A percentile compares a stretch with the other conserved stretches of the same genome.
Conservation (phyloP, 202 grass and related monocot species). For the Hordeum pubiflorum region DNA sequence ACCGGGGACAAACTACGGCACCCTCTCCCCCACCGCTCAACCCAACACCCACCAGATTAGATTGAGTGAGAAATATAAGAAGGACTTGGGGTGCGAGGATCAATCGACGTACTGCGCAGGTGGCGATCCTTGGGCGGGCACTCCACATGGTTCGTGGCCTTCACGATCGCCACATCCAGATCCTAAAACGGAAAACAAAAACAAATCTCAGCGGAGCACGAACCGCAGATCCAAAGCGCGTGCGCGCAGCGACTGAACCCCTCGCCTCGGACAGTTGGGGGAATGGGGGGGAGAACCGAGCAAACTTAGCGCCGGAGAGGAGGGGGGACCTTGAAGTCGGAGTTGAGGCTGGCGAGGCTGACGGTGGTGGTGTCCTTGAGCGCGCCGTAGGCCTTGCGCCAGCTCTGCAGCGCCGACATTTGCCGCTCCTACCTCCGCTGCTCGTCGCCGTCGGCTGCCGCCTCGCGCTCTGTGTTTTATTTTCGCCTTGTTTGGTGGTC, state of each 20-base stretch:
- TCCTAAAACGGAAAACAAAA: conserved; percentile 27
- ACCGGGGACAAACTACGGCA: neutral
- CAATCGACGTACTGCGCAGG: conserved; percentile 63
- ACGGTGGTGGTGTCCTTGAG: conserved; percentile 91
- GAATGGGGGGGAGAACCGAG: neutral
- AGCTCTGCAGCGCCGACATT: conserved; percentile 84
- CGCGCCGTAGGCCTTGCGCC: conserved; percentile 91
- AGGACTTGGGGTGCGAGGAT: neutral
- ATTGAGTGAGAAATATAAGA: neutral
- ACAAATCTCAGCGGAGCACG: neutral
- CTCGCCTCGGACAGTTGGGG: neutral
- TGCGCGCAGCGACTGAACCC: neutral
- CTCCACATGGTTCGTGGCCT: conserved; percentile 91
- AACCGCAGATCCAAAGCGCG: conserved; percentile 31
- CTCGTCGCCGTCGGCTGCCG: conserved; percentile 10
- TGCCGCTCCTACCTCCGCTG: neutral
- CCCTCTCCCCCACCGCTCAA: neutral
- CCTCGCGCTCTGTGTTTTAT: neutral
- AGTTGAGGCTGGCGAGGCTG: conserved; percentile 84
- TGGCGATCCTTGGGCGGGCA: conserved; percentile 78
- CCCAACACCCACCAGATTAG: neutral
- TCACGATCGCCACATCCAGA: conserved; percentile 98
- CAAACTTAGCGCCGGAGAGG: neutral
- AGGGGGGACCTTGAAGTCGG: conserved; percentile 71
- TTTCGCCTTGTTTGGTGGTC: neutral